Evolutionary conservation across 768 basidiomycete genomes (phyloP), one percentile per base, ranked within the genome.

Genomic region (Saitozyma podzolica): DNA sequence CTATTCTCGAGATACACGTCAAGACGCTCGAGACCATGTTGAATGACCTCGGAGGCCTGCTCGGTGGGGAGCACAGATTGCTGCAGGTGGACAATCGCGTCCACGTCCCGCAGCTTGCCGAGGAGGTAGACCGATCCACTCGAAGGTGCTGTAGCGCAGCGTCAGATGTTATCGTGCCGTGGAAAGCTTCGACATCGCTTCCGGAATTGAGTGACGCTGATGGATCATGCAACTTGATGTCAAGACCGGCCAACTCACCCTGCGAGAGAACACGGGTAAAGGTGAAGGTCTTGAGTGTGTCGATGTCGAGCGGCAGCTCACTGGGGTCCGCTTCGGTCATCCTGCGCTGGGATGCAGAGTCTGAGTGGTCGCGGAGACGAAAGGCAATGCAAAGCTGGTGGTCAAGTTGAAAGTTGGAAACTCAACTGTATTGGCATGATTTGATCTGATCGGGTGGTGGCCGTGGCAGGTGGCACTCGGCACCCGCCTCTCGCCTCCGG

Each of bases 1-100:
- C 88, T 88, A 74, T 87, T 91, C 76, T 92, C 89, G 45, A 94
- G 81, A 43, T 87, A 85, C n/a, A 93, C 72, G 64, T 94, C 87
- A 3, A 89, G 86, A 40, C 82, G 81, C 2, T 82, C 77, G n/a
- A 80, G 62, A 3, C 67, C 65, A 1, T 37, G 11, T 3, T 42
- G 52, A 9, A 69, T 49, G 43, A 71, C 29, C 39, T 52, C 61
- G 8, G 55, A 39, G 4, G 65, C 69, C 42, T 55, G 48, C 10
- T 64, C 64, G 45, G 69, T 54, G 16, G 69, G 62, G 54, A 80
- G 61, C 2, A 66, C 69, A 0, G 61, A 68, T 49, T 62, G 75
- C 59, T 73, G 70, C 8, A 69, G 64, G 66, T 69, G 77, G 11
- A 70, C 43, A 49, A 65, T 67, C 16, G 65, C 63, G 59, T 50